phyloP scores from a whole-genome alignment of 2,329 filamentous ascomycete species.

The Trichophyton verrucosum region DNA sequence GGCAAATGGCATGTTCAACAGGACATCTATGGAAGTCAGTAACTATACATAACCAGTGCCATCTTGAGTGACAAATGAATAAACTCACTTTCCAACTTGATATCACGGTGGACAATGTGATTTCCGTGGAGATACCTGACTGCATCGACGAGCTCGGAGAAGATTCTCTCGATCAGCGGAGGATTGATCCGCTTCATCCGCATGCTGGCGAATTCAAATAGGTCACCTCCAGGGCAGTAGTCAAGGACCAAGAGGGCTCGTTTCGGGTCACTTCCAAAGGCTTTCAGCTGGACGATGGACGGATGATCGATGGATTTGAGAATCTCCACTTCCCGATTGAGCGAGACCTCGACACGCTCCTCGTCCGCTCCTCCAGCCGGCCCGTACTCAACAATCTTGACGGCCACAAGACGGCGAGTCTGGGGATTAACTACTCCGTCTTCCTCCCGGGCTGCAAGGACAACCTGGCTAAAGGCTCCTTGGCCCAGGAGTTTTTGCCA shows the following conservation, averaged over 20 bases:
- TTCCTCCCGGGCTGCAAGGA: constrained; percentile 73
- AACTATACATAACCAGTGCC: background rate
- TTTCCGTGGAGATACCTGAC: constrained; percentile 73
- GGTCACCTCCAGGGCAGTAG: constrained; percentile 85
- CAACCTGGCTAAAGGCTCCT: constrained; percentile 89
- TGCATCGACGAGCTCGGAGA: constrained; percentile 75
- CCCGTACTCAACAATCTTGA: constrained; percentile 92
- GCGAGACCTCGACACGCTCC: constrained; percentile 79
- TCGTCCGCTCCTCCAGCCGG: constrained; percentile 88
- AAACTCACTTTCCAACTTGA: constrained; percentile 85
- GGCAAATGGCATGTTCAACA: constrained; percentile 66
- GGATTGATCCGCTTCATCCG: constrained; percentile 49
- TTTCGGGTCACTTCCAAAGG: constrained; percentile 71
- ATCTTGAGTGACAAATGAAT: background rate
- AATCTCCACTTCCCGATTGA: constrained; percentile 91
- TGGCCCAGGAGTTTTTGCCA: constrained; percentile 72
- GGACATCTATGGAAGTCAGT: constrained; percentile 53
- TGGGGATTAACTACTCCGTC: constrained; percentile 32
- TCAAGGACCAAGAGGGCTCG: constrained; percentile 75
- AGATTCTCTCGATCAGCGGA: constrained; percentile 58
- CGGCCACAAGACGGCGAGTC: constrained; percentile 60
- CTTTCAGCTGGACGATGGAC: constrained; percentile 79
- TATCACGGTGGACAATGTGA: constrained; percentile 87
- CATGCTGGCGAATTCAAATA: constrained; percentile 80
- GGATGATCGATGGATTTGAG: constrained; percentile 80